Percentiles rank a stretch among this genome's conserved stretches.
Conservation (phyloP, 805 yeast genomes). For the Myxozyma sirexii region DNA sequence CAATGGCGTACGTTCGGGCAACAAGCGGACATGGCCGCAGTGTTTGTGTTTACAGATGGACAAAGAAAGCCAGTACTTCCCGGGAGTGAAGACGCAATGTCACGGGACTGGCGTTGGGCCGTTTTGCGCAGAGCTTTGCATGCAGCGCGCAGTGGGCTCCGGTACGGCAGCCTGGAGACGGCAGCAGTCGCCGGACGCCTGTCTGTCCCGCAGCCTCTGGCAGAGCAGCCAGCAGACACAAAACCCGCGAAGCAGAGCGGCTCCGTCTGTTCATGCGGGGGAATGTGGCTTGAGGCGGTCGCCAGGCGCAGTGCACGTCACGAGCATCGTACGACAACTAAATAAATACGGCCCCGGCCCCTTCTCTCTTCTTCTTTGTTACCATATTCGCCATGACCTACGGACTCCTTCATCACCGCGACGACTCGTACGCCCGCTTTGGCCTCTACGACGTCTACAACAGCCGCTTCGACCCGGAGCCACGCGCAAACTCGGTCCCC, state of each 20-base stretch:
- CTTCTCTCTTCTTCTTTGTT: neutral
- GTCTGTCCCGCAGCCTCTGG: too few relatives aligned
- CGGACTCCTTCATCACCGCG: constrained; percentile 19
- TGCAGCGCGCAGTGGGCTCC: too few relatives aligned
- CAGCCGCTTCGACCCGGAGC: constrained; percentile 22
- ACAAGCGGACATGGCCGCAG: neutral
- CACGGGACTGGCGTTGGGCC: neutral
- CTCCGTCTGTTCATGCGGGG: too few relatives aligned
- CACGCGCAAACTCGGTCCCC: constrained; percentile 12
- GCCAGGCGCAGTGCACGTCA: neutral
- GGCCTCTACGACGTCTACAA: constrained; percentile 24
- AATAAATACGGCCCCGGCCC: neutral
- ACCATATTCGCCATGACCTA: constrained; percentile 12
- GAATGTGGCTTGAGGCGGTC: too few relatives aligned
- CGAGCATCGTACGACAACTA: neutral
- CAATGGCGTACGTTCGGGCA: too few relatives aligned
- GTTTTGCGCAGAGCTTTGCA: neutral
- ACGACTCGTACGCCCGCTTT: constrained; percentile 25
- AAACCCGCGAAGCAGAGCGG: too few relatives aligned
- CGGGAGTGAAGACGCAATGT: constrained; percentile 1
- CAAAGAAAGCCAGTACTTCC: neutral
- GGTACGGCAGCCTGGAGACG: neutral
- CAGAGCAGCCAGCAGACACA: too few relatives aligned
- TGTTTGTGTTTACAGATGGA: neutral
- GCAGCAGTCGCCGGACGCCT: too few relatives aligned